These are phyloP conservation scores for Xylaria multiplex DNA, from an alignment of 2,329 filamentous ascomycete species.

Conservation along the genomic window DNA sequence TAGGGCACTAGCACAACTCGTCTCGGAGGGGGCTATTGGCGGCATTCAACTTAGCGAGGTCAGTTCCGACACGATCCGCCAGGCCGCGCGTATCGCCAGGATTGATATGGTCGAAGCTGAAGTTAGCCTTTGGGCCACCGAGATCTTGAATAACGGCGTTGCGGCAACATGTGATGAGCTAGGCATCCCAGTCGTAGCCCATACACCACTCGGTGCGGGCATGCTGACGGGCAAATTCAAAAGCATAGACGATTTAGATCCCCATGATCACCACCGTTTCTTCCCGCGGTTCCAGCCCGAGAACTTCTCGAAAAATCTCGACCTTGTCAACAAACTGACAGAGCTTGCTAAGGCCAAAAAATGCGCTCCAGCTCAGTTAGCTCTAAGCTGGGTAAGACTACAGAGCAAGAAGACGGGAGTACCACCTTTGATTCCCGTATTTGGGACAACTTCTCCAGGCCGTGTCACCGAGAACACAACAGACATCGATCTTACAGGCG, in stretches of 20 bases:
- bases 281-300: constrained; percentile 60
- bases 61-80: constrained; percentile 54
- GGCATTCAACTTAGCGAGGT: constrained; percentile 57
- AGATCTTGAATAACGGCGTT: constrained; percentile 46
- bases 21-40: constrained; percentile 53
- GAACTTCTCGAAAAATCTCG: constrained; percentile 63
- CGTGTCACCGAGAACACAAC: constrained; percentile 59
- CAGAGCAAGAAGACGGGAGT: constrained; percentile 53
- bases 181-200: constrained; percentile 68
- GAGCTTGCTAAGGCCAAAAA: constrained; percentile 60
- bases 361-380: constrained; percentile 62
- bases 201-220: constrained; percentile 62
- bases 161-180: constrained; percentile 57
- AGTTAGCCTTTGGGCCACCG: constrained; percentile 51
- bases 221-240: constrained; percentile 61
- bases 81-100: constrained; percentile 50
- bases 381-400: constrained; percentile 61
- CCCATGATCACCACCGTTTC: constrained; percentile 57
- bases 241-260: constrained; percentile 57
- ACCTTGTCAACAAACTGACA: constrained; percentile 60
- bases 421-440: constrained; percentile 55
- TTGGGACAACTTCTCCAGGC: constrained; percentile 48
- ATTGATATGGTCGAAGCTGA: constrained; percentile 58
- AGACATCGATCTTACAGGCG: constrained; percentile 17
- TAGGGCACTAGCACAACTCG: constrained; percentile 38